Conservation (phyloP, 2,329 filamentous ascomycete species). For the Metarhizium brunneum region DNA sequence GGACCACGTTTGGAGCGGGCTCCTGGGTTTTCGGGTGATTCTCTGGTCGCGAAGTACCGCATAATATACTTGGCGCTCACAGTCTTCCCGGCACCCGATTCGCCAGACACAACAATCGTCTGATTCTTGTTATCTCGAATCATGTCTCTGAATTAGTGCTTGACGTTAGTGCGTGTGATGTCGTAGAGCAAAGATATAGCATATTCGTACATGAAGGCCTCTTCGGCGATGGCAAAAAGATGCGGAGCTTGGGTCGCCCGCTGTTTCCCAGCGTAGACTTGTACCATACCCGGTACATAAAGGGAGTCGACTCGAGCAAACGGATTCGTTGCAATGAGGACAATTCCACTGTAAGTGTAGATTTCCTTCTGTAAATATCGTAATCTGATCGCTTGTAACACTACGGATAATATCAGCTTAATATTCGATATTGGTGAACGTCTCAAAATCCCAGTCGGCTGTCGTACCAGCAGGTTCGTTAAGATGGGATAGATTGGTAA, state of each 20-base stretch:
- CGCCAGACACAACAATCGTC: conserved; percentile 97
- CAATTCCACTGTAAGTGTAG: conserved; percentile 98
- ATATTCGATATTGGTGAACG: neutral
- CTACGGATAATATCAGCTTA: conserved; percentile 34
- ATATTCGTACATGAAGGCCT: conserved; percentile 79
- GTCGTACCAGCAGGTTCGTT: conserved; percentile 88
- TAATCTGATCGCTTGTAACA: conserved; percentile 93
- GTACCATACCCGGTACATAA: conserved; percentile 99
- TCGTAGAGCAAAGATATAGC: neutral
- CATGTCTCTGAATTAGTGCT: conserved; percentile 71
- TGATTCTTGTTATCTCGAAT: conserved; percentile 91
- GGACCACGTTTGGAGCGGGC: conserved; percentile 65
- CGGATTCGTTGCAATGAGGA: conserved; percentile 95
- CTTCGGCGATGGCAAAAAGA: conserved; percentile 96
- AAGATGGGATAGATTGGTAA: conserved; percentile 94
- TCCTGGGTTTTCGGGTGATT: conserved; percentile 79
- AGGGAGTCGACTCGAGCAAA: conserved; percentile 96
- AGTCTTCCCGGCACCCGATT: conserved; percentile 97
- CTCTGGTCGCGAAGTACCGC: conserved; percentile 97
- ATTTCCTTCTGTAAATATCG: conserved; percentile 98
- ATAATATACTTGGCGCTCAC: conserved; percentile 99
- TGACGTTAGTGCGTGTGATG: conserved; percentile 23
- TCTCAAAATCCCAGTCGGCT: neutral
- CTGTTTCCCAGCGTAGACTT: conserved; percentile 96
- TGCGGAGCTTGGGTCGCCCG: conserved; percentile 94